Conservation (phyloP, 2,329 filamentous ascomycete genomes). For the Phaeosphaeriaceae sp. region DNA sequence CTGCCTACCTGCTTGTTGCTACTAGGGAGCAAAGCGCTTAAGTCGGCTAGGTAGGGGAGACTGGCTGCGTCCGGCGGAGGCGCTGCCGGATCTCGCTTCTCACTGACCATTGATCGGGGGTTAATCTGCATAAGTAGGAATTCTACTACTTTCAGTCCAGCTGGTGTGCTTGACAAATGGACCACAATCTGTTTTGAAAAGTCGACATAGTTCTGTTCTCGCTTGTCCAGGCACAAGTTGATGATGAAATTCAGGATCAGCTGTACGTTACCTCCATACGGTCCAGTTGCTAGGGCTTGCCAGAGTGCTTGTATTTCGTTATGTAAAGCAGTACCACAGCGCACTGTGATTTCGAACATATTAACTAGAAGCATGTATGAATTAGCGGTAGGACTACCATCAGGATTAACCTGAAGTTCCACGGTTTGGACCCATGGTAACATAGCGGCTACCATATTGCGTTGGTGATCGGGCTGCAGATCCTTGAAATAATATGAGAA, state of each 20-base stretch:
- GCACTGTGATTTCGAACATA: slow-evolving; percentile 93
- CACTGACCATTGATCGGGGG: slow-evolving; percentile 96
- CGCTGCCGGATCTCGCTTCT: slow-evolving; percentile 64
- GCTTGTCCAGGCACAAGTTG: slow-evolving; percentile 85
- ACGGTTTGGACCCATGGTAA: slow-evolving; percentile 96
- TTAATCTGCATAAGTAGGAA: slow-evolving; percentile 90
- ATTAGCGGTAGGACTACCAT: slow-evolving; percentile 84
- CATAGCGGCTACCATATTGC: slow-evolving; percentile 93
- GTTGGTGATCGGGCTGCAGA: slow-evolving; percentile 79
- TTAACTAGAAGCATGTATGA: slow-evolving; percentile 97
- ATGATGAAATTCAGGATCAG: slow-evolving; percentile 97
- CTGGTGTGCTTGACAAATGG: slow-evolving; percentile 84
- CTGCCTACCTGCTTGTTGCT: slow-evolving; percentile 40
- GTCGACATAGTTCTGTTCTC: slow-evolving; percentile 97
- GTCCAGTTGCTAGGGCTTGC: slow-evolving; percentile 93
- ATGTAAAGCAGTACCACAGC: slow-evolving; percentile 83
- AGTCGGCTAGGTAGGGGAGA: slow-evolving; percentile 83
- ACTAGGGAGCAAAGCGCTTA: slow-evolving; percentile 34
- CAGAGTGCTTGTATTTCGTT: slow-evolving; percentile 97
- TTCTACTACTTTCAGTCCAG: slow-evolving; percentile 90
- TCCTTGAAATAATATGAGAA: slow-evolving; percentile 94
- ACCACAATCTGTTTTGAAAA: slow-evolving; percentile 98
- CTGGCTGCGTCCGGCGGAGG: slow-evolving; percentile 73
- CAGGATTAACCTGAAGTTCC: slow-evolving; percentile 89
- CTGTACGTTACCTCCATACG: slow-evolving; percentile 91